Percentiles rank a stretch among this genome's conserved stretches.
phyloP scores from a whole-genome alignment of 345 rosid species.

The Camelina laxa region DNA sequence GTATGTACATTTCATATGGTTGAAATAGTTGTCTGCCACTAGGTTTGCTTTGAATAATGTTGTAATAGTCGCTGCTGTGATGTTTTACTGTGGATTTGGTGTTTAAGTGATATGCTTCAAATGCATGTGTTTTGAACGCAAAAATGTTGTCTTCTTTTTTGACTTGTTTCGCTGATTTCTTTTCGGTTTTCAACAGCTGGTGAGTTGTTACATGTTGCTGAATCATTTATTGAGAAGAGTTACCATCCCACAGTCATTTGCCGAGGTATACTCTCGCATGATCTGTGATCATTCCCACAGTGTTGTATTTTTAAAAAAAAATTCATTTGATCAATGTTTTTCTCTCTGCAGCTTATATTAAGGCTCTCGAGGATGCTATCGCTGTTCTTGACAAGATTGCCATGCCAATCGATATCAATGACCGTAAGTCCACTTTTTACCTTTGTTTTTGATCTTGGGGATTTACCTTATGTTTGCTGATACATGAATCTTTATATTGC shows the following conservation, averaged over 20 bases:
- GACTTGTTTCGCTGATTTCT: not conserved
- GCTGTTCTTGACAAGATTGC: slow-evolving; percentile 94
- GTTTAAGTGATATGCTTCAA: too few relatives aligned
- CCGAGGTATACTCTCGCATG: slow-evolving; percentile 56
- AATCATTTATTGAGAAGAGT: slow-evolving; percentile 84
- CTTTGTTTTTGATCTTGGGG: not conserved
- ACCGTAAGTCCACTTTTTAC: slow-evolving; percentile 61
- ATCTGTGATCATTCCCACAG: not conserved
- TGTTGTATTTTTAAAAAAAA: slow-evolving; percentile 1
- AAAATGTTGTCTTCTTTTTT: not conserved
- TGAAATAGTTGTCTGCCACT: not conserved
- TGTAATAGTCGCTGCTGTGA: not conserved
- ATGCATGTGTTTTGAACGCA: not conserved
- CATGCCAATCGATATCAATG: slow-evolving; percentile 75
- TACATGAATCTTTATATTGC: slow-evolving; percentile 9
- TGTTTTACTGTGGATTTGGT: not conserved
- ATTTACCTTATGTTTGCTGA: slow-evolving; percentile 5
- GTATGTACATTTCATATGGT: slow-evolving; percentile 48
- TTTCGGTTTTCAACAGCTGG: slow-evolving; percentile 62
- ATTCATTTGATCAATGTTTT: not conserved
- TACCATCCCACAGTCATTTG: slow-evolving; percentile 97
- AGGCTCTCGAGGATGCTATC: slow-evolving; percentile 94
- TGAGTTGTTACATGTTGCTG: slow-evolving; percentile 98
- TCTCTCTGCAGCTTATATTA: slow-evolving; percentile 72
- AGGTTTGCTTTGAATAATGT: slow-evolving; percentile 12